Conservation (phyloP, 345 rosid species). For the Turritis glabra region DNA sequence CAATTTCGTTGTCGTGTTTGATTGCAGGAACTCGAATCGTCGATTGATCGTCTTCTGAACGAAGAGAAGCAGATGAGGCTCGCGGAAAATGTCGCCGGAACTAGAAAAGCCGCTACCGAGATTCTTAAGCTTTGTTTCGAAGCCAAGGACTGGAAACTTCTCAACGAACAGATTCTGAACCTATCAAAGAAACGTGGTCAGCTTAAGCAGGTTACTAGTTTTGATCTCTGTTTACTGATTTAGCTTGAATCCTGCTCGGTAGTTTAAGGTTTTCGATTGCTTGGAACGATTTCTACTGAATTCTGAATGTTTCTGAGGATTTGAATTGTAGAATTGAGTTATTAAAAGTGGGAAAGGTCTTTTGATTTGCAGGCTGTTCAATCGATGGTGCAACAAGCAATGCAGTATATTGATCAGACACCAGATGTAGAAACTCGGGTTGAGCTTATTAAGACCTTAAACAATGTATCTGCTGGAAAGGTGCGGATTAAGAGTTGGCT, state of each 20-base stretch:
- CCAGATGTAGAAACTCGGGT: constrained; percentile 87
- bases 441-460: constrained; percentile 84
- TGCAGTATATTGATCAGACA: constrained; percentile 89
- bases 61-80: constrained; percentile 87
- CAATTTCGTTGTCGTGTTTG: neutral
- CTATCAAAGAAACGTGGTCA: constrained; percentile 89
- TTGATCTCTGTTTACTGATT: neutral
- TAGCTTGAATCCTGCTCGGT: neutral
- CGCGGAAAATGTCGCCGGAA: constrained; percentile 75
- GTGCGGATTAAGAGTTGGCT: constrained; percentile 34
- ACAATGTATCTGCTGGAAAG: constrained; percentile 92
- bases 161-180: constrained; percentile 53
- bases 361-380: constrained; percentile 82
- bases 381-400: constrained; percentile 98
- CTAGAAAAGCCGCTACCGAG: constrained; percentile 73
- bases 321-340: neutral
- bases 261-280: neutral
- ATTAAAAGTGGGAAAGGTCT: neutral
- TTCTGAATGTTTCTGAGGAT: neutral
- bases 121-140: constrained; percentile 82
- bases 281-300: neutral
- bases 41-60: constrained; percentile 68
- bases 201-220: constrained; percentile 70
- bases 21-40: constrained; percentile 61
- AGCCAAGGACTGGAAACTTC: constrained; percentile 81